Evolutionary conservation across 2,329 filamentous ascomycete species (phyloP).

Genomic region (Westerdykella ornata): DNA sequence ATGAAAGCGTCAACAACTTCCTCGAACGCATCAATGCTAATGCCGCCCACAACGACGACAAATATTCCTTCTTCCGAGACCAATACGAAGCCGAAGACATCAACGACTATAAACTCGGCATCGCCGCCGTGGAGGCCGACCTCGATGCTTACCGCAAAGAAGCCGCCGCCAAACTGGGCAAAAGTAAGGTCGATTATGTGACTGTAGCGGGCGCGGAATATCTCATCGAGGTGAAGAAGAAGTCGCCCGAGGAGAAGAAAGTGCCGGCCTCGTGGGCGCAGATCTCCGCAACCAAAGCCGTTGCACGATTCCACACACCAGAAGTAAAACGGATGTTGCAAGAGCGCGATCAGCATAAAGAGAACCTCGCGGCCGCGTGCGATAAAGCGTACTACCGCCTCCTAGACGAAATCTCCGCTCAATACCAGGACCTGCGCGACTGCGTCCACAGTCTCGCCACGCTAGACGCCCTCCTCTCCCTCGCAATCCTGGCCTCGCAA

Average conservation of each 20-base stretch:
- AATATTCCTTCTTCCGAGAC: conserved; percentile 88
- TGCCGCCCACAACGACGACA: conserved; percentile 80
- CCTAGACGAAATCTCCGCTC: conserved; percentile 65
- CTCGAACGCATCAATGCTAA: conserved; percentile 79
- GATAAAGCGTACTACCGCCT: conserved; percentile 72
- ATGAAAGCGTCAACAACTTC: conserved; percentile 63
- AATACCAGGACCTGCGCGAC: conserved; percentile 86
- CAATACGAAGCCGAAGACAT: conserved; percentile 84
- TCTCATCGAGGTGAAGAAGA: conserved; percentile 84
- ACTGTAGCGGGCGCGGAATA: conserved; percentile 90
- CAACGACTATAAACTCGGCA: conserved; percentile 82
- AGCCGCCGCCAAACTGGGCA: conserved; percentile 66
- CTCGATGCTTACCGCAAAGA: conserved; percentile 67
- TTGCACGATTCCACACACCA: conserved; percentile 89
- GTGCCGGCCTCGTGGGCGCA: conserved; percentile 94
- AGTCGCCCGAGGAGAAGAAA: conserved; percentile 60
- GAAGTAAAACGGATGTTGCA: conserved; percentile 75
- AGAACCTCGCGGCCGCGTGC: conserved; percentile 85
- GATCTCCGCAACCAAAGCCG: conserved; percentile 86
- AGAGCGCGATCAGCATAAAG: conserved; percentile 90
- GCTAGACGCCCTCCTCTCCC: conserved; percentile 81
- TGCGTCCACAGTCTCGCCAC: conserved; percentile 78
- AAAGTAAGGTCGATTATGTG: conserved; percentile 66
- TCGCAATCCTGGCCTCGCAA: conserved; percentile 75
- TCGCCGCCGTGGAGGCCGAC: conserved; percentile 85